phyloP scores from a whole-genome alignment of 441 rosid species.

The Erodium trifolium region DNA sequence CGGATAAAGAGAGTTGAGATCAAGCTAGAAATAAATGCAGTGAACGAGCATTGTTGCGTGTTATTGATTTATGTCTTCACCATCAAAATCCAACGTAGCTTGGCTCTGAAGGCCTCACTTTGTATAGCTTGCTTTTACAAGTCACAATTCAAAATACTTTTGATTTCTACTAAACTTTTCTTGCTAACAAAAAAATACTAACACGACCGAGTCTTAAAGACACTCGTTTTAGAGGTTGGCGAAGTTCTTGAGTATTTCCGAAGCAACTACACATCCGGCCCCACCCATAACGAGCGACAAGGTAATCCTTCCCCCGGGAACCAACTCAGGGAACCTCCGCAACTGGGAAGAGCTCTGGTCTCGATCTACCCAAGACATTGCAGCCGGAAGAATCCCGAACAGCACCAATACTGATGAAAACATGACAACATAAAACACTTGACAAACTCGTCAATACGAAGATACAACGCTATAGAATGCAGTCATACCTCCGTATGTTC shows the following conservation, averaged over 20 bases:
- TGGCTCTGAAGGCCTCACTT: neutral
- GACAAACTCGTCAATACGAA: neutral
- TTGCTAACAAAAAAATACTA: neutral
- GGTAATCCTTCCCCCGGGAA: constrained; percentile 68
- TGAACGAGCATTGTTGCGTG: neutral
- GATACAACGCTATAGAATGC: neutral
- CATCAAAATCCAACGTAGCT: neutral
- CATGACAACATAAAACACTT: constrained; percentile 3
- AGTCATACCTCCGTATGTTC: constrained; percentile 75
- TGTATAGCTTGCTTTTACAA: neutral
- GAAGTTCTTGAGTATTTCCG: constrained; percentile 43
- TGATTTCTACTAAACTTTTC: neutral
- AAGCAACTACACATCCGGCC: constrained; percentile 50
- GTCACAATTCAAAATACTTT: neutral
- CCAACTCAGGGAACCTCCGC: constrained; percentile 33
- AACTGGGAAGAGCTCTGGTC: constrained; percentile 37
- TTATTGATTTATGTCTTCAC: neutral
- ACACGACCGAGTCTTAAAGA: no score
- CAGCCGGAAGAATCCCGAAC: constrained; percentile 74
- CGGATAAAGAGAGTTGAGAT: neutral
- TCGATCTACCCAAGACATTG: constrained; percentile 89
- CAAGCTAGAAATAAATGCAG: neutral
- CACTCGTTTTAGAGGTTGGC: constrained; percentile 10
- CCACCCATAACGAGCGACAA: constrained; percentile 50
- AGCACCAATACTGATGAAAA: constrained; percentile 49